These are phyloP conservation scores for Porphyrellus sp. DNA, from an alignment of 1,284 basidiomycete genomes.

Conservation along the genomic window DNA sequence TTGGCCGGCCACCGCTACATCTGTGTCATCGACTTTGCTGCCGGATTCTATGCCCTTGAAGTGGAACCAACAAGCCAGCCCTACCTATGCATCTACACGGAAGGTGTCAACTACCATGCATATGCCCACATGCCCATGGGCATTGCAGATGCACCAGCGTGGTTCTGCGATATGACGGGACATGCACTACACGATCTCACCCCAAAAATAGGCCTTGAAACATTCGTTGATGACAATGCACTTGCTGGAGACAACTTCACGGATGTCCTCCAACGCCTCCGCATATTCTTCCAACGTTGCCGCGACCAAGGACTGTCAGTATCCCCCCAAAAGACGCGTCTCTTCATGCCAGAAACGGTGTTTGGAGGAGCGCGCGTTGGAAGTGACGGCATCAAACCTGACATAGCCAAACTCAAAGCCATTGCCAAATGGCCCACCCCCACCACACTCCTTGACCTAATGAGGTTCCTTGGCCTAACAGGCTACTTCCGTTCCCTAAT, in stretches of 20 bases:
- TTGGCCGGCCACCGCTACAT: not conserved
- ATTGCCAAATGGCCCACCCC: constrained; percentile 5
- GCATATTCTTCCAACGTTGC: not conserved
- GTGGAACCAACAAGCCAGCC: not conserved
- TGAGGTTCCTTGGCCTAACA: constrained; percentile 10
- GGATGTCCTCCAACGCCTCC: not conserved
- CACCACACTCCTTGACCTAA: not conserved
- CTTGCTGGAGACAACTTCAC: not conserved
- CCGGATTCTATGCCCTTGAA: not conserved
- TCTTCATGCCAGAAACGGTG: not conserved
- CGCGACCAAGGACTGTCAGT: not conserved
- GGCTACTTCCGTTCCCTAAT: constrained; percentile 11
- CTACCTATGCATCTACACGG: not conserved
- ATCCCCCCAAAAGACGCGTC: not conserved
- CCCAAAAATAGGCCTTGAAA: not conserved
- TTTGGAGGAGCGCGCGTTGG: not conserved
- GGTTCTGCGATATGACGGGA: not conserved
- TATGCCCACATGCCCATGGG: not conserved
- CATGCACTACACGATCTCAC: not conserved
- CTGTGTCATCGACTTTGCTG: not conserved
- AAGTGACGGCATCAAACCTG: constrained; percentile 3
- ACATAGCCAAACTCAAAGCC: constrained; percentile 1
- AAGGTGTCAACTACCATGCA: not conserved
- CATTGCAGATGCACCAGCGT: not conserved
- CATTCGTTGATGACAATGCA: not conserved